phyloP scores from a whole-genome alignment of 257 asterid genomes.

The Avicennia marina region DNA sequence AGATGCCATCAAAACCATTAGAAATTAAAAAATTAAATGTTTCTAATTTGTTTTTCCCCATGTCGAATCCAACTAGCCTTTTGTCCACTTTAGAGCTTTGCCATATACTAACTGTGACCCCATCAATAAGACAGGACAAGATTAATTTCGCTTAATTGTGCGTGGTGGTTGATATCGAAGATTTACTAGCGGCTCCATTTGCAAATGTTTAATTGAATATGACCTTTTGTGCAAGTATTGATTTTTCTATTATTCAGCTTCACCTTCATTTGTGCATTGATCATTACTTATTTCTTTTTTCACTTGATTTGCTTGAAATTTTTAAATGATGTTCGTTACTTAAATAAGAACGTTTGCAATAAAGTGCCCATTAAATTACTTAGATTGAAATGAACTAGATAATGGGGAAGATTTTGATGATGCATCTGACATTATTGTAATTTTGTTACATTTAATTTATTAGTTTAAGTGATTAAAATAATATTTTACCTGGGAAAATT shows the following conservation, averaged over 20 bases:
- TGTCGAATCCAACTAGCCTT: not conserved
- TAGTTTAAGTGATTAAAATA: too few species aligned
- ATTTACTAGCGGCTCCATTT: not conserved
- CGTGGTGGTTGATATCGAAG: not conserved
- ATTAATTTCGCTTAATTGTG: not conserved
- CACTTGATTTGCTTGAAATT: not conserved
- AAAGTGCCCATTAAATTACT: too few species aligned
- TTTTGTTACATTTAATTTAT: too few species aligned
- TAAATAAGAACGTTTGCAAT: too few species aligned
- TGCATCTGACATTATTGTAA: too few species aligned
- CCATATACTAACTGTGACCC: constrained; percentile 9
- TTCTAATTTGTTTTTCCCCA: not conserved
- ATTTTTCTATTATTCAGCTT: not conserved
- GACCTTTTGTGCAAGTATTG: not conserved
- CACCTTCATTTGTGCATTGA: not conserved
- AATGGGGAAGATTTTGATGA: too few species aligned
- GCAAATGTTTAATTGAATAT: not conserved
- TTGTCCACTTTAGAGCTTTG: not conserved
- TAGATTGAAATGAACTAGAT: too few species aligned
- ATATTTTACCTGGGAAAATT: too few species aligned
- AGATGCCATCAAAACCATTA: not conserved
- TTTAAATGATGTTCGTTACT: too few species aligned
- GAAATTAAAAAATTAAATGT: not conserved
- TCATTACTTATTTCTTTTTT: not conserved
- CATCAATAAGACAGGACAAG: constrained; percentile 6